Base-by-base conservation (phyloP, 305 asterid species). In the Nicotiana rustica region DNA sequence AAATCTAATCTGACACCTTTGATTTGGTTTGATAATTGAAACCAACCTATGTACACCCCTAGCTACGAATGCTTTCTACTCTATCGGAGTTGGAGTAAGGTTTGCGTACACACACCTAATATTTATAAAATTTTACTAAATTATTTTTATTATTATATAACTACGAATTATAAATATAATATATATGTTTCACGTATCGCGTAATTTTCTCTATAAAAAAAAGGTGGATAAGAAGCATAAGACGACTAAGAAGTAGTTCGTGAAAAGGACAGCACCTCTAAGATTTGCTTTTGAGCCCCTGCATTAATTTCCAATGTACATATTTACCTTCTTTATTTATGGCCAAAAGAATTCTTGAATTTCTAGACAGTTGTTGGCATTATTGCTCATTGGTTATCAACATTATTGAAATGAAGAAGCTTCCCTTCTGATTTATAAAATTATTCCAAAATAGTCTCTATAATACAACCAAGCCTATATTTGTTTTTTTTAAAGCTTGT, bases 281-380 rank as follows among this genome's bases (percentile, higher is more conserved):
- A 21, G 7, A 1, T 13, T 71, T 73, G 62, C 78, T 41, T 41
- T 49, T 8, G 6, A 2, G 36, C 3, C 78, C 78, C 56, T 38
- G 33, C 13, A 69, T 38, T 2, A n/a, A n/a, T 6, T 18, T 12
- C 12, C n/a, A 70, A 70, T 70, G 60, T 41, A 41, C 47, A 71
- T 6, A 6, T 31, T 10, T 14, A 47, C 61, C 60, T 44, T 21
- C 5, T 19, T 19, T 70, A 44, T 18, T 41, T 41, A 8, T 41
- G 59, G 59, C 59, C 59, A 52, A 52, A 52, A 44, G 2, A 10
- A 25, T 2, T 12, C 36, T 70, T 70, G 36, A 70, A 18, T 70
- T 44, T 70, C n/a, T 41, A 41, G 35, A 69, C n/a, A 69, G 4
- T 18, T 69, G 56, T 49, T 69, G 33, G 59, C 77, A 69, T 69